A percentile compares a stretch with the other conserved stretches of the same genome.
phyloP scores from a whole-genome alignment of 2,329 filamentous ascomycete genomes.

The Fusarium gaditjirri region DNA sequence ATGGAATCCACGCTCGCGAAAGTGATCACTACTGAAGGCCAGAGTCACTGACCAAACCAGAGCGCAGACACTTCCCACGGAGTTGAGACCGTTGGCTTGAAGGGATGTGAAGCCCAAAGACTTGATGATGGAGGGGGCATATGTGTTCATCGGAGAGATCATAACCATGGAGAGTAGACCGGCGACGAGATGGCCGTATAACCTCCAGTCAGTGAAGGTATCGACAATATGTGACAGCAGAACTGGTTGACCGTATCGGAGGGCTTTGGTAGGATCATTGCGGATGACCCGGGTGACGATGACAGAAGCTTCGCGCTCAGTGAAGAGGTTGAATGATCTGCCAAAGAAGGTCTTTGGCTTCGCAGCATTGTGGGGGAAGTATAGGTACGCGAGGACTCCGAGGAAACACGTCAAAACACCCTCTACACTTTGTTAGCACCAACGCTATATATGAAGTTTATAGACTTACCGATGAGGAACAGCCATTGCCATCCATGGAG shows the following conservation, averaged over 20 bases:
- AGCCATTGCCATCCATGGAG: slow-evolving; percentile 48
- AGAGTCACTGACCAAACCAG: slow-evolving; percentile 42
- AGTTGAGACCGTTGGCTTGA: slow-evolving; percentile 47
- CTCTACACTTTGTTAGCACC: slow-evolving; percentile 29
- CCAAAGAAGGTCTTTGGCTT: slow-evolving; percentile 43
- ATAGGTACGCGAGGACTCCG: slow-evolving; percentile 41
- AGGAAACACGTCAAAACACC: slow-evolving; percentile 43
- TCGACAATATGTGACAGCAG: slow-evolving; percentile 38
- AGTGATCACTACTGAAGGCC: slow-evolving; percentile 44
- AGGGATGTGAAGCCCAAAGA: slow-evolving; percentile 41
- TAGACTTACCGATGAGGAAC: slow-evolving; percentile 43
- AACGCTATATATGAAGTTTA: fast-evolving
- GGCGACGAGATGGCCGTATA: slow-evolving; percentile 44
- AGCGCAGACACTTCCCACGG: slow-evolving; percentile 43
- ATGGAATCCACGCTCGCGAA: slow-evolving; percentile 44
- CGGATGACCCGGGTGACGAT: slow-evolving; percentile 45
- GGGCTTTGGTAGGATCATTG: slow-evolving; percentile 46
- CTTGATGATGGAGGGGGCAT: slow-evolving; percentile 47
- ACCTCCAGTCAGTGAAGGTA: slow-evolving; percentile 44
- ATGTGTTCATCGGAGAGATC: slow-evolving; percentile 47
- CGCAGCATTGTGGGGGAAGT: slow-evolving; percentile 43
- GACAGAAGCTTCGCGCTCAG: slow-evolving; percentile 39
- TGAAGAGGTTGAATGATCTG: slow-evolving; percentile 40
- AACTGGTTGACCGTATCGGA: slow-evolving; percentile 39
- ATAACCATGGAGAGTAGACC: slow-evolving; percentile 47